These are phyloP conservation scores for Vitis vinifera DNA, from an alignment of 164 flowering plant species.

Conservation along the genomic window DNA sequence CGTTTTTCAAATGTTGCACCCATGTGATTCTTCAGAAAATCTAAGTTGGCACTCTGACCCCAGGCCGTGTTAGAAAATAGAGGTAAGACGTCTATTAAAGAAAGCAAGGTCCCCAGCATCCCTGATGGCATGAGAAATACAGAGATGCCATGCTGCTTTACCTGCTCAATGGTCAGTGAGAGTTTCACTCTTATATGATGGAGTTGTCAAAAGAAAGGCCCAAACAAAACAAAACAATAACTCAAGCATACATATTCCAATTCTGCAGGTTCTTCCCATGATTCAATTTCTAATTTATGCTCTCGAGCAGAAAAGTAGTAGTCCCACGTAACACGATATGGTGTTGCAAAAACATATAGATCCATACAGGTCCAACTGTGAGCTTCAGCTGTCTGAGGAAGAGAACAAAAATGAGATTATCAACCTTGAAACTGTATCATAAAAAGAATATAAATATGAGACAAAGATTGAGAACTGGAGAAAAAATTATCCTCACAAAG, in stretches of 20 bases:
- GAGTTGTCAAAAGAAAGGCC: not conserved
- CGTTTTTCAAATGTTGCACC: slow-evolving; percentile 90
- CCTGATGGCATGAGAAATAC: slow-evolving; percentile 99
- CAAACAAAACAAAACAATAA: slow-evolving; percentile 1
- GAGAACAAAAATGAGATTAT: not conserved
- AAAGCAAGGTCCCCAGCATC: slow-evolving; percentile 87
- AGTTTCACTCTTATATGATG: slow-evolving; percentile 7
- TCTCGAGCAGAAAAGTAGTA: slow-evolving; percentile 87
- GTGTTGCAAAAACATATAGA: slow-evolving; percentile 97
- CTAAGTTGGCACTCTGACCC: slow-evolving; percentile 92
- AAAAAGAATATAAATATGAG: not conserved
- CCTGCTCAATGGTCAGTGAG: slow-evolving; percentile 47
- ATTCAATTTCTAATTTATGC: slow-evolving; percentile 72
- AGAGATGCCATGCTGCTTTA: slow-evolving; percentile 92
- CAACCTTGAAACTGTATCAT: not conserved
- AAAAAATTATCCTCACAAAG: not conserved
- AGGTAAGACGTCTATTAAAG: slow-evolving; percentile 88
- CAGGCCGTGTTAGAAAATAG: slow-evolving; percentile 86
- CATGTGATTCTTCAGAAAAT: slow-evolving; percentile 91
- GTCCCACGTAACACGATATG: slow-evolving; percentile 95
- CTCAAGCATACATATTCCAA: slow-evolving; percentile 73
- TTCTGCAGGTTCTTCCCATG: slow-evolving; percentile 97
- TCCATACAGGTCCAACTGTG: slow-evolving; percentile 99
- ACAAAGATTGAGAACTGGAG: not conserved
- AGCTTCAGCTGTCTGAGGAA: slow-evolving; percentile 74